phyloP scores from a whole-genome alignment of 441 rosid genomes.

The Corymbia calophylla region DNA sequence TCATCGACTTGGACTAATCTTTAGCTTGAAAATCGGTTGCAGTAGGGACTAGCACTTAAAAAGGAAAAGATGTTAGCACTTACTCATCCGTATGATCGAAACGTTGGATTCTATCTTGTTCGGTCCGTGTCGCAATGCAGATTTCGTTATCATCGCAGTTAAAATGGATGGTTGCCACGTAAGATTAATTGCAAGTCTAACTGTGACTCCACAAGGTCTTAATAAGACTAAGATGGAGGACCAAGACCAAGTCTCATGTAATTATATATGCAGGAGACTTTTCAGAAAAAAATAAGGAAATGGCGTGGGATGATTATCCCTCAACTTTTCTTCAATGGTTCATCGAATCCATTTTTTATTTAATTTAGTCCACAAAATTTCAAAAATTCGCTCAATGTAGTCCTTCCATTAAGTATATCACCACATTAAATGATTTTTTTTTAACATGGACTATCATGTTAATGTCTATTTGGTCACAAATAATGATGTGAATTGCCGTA shows the following conservation, averaged over 20 bases:
- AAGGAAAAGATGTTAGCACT: background rate
- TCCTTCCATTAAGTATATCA: background rate
- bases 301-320: background rate
- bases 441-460: background rate
- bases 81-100: background rate
- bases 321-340: background rate
- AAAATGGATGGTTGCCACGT: background rate
- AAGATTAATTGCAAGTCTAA: background rate
- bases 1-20: background rate
- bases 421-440: background rate
- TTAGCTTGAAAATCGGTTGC: background rate
- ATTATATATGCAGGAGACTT: background rate
- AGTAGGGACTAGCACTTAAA: background rate
- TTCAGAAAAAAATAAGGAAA: background rate
- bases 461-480: background rate
- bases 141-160: background rate
- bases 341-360: background rate
- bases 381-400: background rate
- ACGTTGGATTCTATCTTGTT: background rate
- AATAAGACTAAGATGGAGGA: background rate
- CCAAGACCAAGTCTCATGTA: background rate
- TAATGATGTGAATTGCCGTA: background rate
- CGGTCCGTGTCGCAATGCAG: background rate
- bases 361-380: background rate
- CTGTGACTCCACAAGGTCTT: background rate